A percentile compares a stretch with the other conserved stretches of the same genome.
These are phyloP conservation scores for Lachnum nothofagi DNA, from an alignment of 2,329 filamentous ascomycete genomes.

Conservation along the genomic window DNA sequence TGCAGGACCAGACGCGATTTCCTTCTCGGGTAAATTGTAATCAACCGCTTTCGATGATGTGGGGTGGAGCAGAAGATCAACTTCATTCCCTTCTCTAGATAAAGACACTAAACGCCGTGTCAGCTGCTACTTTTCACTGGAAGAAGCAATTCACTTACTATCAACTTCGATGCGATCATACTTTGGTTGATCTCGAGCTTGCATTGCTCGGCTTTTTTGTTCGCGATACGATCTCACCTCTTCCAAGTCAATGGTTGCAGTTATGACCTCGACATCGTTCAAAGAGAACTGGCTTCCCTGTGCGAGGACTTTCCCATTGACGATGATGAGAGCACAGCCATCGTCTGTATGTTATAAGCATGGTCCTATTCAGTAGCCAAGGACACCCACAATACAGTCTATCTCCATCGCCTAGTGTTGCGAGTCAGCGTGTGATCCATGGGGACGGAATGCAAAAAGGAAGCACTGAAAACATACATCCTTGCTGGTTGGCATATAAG, in stretches of 20 bases:
- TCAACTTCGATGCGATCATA: too few species aligned
- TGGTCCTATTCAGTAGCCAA: constrained; percentile 41
- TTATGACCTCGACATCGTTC: constrained; percentile 60
- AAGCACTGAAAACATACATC: constrained; percentile 42
- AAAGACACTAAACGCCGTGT: constrained; percentile 33
- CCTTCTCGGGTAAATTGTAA: constrained; percentile 60
- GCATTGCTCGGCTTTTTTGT: constrained; percentile 18
- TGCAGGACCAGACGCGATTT: constrained; percentile 60
- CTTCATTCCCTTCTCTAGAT: constrained; percentile 36
- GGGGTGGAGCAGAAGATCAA: constrained; percentile 39
- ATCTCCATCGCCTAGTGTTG: too few species aligned
- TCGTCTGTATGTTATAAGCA: too few species aligned
- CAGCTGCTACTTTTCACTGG: too few species aligned
- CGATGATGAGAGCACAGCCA: constrained; percentile 54
- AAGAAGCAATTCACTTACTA: too few species aligned
- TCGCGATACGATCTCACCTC: constrained; percentile 60
- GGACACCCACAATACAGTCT: too few species aligned
- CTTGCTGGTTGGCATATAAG: constrained; percentile 57
- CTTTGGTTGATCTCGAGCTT: constrained; percentile 20
- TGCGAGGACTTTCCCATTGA: constrained; percentile 56
- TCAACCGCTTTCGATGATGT: constrained; percentile 42
- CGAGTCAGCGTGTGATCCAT: too few species aligned
- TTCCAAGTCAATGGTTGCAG: constrained; percentile 64
- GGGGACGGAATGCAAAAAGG: background rate
- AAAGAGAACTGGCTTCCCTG: constrained; percentile 43